Conservation (phyloP, 1,139 yeast species). For the Hansenula sp. region DNA sequence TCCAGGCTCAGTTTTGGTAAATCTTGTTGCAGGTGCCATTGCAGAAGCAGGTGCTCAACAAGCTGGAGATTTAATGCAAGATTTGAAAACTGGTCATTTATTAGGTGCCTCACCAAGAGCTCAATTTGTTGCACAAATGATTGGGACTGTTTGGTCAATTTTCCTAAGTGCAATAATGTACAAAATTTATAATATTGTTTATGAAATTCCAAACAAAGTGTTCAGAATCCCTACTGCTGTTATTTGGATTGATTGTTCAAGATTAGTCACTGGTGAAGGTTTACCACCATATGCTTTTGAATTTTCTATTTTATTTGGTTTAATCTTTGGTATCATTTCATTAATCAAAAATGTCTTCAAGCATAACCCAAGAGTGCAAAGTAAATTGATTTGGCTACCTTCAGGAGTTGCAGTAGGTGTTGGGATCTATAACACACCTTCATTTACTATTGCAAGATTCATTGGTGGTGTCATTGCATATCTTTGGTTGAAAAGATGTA, state of each 20-base stretch:
- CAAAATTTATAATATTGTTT: slow-evolving; percentile 73
- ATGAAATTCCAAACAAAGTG: slow-evolving; percentile 75
- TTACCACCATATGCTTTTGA: slow-evolving; percentile 74
- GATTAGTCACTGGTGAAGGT: slow-evolving; percentile 89
- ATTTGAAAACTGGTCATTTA: slow-evolving; percentile 88
- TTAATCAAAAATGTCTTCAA: slow-evolving; percentile 54
- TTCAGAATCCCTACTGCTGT: slow-evolving; percentile 93
- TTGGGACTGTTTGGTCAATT: slow-evolving; percentile 85
- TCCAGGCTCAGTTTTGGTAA: slow-evolving; percentile 80
- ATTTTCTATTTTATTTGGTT: slow-evolving; percentile 64
- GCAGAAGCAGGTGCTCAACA: slow-evolving; percentile 99
- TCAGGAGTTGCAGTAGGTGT: slow-evolving; percentile 97
- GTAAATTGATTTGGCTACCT: slow-evolving; percentile 61
- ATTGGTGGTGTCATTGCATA: slow-evolving; percentile 80
- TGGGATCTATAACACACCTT: slow-evolving; percentile 91
- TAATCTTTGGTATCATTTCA: slow-evolving; percentile 67
- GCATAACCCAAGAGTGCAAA: slow-evolving; percentile 31
- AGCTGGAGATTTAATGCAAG: slow-evolving; percentile 98
- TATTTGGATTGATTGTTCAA: slow-evolving; percentile 94
- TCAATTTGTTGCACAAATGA: slow-evolving; percentile 83
- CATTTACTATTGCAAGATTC: slow-evolving; percentile 89
- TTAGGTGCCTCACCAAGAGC: slow-evolving; percentile 91
- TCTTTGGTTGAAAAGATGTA: slow-evolving; percentile 44
- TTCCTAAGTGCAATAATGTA: slow-evolving; percentile 79
- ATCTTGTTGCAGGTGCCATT: slow-evolving; percentile 91